Conservation (phyloP, 1,139 yeast genomes). For the Saccharomyces hybrid region DNA sequence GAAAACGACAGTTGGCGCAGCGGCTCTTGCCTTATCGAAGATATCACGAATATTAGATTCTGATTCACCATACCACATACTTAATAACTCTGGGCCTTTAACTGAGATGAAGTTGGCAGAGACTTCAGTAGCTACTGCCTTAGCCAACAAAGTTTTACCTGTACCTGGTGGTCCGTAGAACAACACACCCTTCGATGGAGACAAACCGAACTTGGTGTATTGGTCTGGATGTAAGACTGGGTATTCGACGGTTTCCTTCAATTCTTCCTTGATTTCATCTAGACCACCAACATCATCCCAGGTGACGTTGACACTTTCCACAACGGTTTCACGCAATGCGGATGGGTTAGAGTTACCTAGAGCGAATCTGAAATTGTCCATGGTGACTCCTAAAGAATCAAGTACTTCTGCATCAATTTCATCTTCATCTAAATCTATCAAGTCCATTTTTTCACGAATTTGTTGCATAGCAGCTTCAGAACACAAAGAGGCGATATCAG, state of each 20-base stretch:
- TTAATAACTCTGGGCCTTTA: constrained; percentile 92
- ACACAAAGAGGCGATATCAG: constrained; percentile 87
- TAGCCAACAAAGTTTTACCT: constrained; percentile 95
- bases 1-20: constrained; percentile 97
- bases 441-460: constrained; percentile 98
- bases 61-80: constrained; percentile 99
- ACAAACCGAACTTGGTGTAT: constrained; percentile 93
- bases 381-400: constrained; percentile 94
- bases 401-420: constrained; percentile 94
- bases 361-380: constrained; percentile 98
- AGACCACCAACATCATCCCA: constrained; percentile 86
- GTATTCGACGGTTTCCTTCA: constrained; percentile 97
- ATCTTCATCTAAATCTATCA: constrained; percentile 94
- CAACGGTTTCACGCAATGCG: constrained; percentile 98
- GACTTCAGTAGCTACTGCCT: constrained; percentile 97
- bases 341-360: constrained; percentile 97
- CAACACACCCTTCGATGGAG: constrained; percentile 96
- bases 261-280: constrained; percentile 90
- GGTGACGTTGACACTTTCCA: constrained; percentile 94
- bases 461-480: constrained; percentile 99
- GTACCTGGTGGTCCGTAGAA: constrained; percentile 99
- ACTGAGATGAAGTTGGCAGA: constrained; percentile 95
- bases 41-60: constrained; percentile 96
- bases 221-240: constrained; percentile 98
- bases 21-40: constrained; percentile 97